phyloP scores from a whole-genome alignment of 2,329 filamentous ascomycete genomes.

The Trichophyton simii region DNA sequence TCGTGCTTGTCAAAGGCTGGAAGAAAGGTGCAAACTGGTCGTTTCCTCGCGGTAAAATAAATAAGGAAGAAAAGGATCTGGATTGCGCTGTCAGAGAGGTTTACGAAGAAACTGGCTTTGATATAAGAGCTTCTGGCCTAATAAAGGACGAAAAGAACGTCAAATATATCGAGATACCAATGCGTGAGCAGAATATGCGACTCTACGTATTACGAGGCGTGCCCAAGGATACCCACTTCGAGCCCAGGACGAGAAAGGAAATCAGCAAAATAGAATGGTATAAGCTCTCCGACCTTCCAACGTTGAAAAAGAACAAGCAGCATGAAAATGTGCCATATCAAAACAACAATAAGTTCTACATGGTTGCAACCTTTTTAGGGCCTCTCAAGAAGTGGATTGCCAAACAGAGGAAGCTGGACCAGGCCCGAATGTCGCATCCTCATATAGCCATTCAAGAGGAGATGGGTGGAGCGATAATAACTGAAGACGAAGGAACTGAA shows the following conservation, averaged over 20 bases:
- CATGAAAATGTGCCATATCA: constrained; percentile 28
- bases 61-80: constrained; percentile 87
- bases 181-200: constrained; percentile 84
- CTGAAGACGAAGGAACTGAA: constrained; percentile 15
- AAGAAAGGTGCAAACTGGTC: constrained; percentile 96
- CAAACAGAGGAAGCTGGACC: constrained; percentile 66
- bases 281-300: constrained; percentile 74
- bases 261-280: constrained; percentile 98
- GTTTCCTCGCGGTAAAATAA: constrained; percentile 94
- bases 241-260: constrained; percentile 85
- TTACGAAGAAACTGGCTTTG: constrained; percentile 89
- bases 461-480: constrained; percentile 11
- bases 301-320: constrained; percentile 61
- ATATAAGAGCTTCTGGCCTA: constrained; percentile 62
- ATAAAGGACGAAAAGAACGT: constrained; percentile 58
- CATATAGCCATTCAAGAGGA: constrained; percentile 39
- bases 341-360: constrained; percentile 74
- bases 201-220: constrained; percentile 86
- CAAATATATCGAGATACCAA: constrained; percentile 76
- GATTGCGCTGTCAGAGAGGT: constrained; percentile 91
- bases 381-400: constrained; percentile 81
- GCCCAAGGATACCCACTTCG: constrained; percentile 74
- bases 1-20: constrained; percentile 91
- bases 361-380: constrained; percentile 86
- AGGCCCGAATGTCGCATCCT: constrained; percentile 29